A percentile compares a stretch with the other conserved stretches of the same genome.
Conservation (phyloP, 495 filamentous ascomycete genomes). For the Penicillium coffeae region DNA sequence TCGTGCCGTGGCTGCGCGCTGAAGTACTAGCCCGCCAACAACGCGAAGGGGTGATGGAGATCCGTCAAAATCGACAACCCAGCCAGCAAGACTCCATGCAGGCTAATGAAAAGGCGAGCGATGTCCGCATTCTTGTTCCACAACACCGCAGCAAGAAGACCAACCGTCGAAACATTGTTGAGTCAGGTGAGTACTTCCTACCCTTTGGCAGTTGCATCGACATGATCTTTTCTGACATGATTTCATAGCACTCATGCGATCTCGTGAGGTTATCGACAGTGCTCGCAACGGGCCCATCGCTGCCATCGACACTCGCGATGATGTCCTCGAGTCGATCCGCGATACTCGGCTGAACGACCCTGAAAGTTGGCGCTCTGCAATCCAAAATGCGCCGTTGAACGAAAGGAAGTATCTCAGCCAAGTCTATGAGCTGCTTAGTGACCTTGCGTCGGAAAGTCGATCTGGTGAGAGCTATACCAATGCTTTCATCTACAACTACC, state of each 20-base stretch:
- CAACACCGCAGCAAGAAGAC: conserved; percentile 85
- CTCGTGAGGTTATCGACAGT: conserved; percentile 58
- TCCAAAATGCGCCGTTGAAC: conserved; percentile 69
- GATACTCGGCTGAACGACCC: conserved; percentile 72
- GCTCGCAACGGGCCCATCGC: conserved; percentile 74
- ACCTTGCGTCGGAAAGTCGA: conserved; percentile 52
- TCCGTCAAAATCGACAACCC: conserved; percentile 44
- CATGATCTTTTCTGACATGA: conserved; percentile 9
- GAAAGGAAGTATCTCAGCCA: conserved; percentile 87
- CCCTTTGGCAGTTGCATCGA: neutral
- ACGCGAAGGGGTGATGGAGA: conserved; percentile 48
- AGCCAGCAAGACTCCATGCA: conserved; percentile 39
- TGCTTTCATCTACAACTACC: conserved; percentile 78
- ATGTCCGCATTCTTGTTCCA: conserved; percentile 78
- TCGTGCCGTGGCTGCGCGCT: conserved; percentile 74
- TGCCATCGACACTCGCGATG: conserved; percentile 85
- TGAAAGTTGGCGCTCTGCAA: conserved; percentile 80
- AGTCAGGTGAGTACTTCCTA: conserved; percentile 50
- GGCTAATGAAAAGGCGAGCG: conserved; percentile 52
- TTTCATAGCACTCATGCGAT: conserved; percentile 53
- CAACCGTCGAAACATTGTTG: conserved; percentile 79
- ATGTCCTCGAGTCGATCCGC: conserved; percentile 74
- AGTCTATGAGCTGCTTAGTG: conserved; percentile 71
- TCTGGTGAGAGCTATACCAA: conserved; percentile 49
- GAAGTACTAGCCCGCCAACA: conserved; percentile 78